Evolutionary conservation across 345 rosid genomes (phyloP).

Genomic region (Aethionema arabicum): DNA sequence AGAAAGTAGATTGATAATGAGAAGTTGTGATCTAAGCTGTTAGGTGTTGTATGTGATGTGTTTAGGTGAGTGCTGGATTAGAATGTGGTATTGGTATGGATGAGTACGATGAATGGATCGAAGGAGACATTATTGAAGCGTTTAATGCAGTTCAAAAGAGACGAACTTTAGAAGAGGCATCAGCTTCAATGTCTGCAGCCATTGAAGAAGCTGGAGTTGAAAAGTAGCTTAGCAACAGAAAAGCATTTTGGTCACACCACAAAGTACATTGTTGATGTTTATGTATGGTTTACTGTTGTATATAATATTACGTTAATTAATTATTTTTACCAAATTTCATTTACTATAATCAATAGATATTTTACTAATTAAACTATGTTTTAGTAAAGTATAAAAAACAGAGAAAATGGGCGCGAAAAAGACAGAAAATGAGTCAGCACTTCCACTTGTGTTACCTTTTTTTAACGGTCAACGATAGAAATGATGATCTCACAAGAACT

Average conservation of each 20-base stretch:
- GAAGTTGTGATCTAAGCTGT: background rate
- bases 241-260: too few relatives aligned
- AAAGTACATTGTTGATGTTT: too few relatives aligned
- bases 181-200: conserved; percentile 91
- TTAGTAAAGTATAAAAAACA: conserved; percentile 15
- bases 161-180: conserved; percentile 95
- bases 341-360: too few relatives aligned
- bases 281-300: too few relatives aligned
- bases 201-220: conserved; percentile 61
- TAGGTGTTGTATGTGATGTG: background rate
- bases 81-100: conserved; percentile 86
- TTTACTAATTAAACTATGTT: too few relatives aligned
- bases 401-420: conserved; percentile 34
- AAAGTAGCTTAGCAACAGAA: conserved; percentile 33
- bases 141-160: conserved; percentile 70
- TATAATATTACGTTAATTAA: too few relatives aligned
- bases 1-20: background rate
- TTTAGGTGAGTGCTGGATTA: conserved; percentile 75
- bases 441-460: conserved; percentile 24
- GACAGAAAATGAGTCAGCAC: conserved; percentile 24
- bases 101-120: conserved; percentile 71
- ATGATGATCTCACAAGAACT: conserved; percentile 32
- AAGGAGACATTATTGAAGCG: conserved; percentile 74
- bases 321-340: too few relatives aligned
- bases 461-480: conserved; percentile 40